Evolutionary conservation across 1,139 yeast genomes (phyloP).

Genomic region (Debaryomyces singareniensis): DNA sequence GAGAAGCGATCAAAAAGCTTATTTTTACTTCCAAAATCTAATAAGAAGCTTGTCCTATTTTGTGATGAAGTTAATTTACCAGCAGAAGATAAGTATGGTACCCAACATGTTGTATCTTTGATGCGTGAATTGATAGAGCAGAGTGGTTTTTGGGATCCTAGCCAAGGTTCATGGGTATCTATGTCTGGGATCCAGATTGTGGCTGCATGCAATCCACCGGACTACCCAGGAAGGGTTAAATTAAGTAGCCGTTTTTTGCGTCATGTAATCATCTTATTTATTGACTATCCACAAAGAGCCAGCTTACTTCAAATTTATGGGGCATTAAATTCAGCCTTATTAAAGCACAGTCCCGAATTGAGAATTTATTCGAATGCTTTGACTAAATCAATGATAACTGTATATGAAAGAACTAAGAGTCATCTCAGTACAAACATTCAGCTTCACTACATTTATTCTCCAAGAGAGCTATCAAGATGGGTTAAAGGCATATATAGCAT

Average conservation of each 20-base stretch:
- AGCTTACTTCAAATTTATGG: slow-evolving; percentile 67
- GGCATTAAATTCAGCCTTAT: slow-evolving; percentile 49
- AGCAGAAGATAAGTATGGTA: slow-evolving; percentile 62
- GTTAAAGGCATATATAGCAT: slow-evolving; percentile 67
- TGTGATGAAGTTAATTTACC: slow-evolving; percentile 94
- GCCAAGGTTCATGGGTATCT: slow-evolving; percentile 59
- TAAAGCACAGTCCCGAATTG: slow-evolving; percentile 59
- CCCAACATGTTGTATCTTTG: slow-evolving; percentile 70
- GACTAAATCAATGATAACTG: slow-evolving; percentile 61
- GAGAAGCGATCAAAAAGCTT: slow-evolving; percentile 46
- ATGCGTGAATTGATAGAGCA: slow-evolving; percentile 71
- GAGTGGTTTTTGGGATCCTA: slow-evolving; percentile 70
- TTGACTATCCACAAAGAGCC: slow-evolving; percentile 69
- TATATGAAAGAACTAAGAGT: slow-evolving; percentile 44
- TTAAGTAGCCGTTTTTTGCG: slow-evolving; percentile 63
- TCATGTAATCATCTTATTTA: slow-evolving; percentile 61
- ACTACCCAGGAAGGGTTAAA: slow-evolving; percentile 66
- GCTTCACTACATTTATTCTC: slow-evolving; percentile 73
- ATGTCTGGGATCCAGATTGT: slow-evolving; percentile 71
- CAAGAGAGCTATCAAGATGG: slow-evolving; percentile 92
- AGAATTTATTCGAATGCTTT: slow-evolving; percentile 47
- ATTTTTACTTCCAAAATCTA: slow-evolving; percentile 50
- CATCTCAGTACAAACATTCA: slow-evolving; percentile 30
- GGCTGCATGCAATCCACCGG: slow-evolving; percentile 92
- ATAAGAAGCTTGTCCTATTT: slow-evolving; percentile 71